Conservation (phyloP, 2,329 filamentous ascomycete genomes). For the Sordariomycetes sp. region DNA sequence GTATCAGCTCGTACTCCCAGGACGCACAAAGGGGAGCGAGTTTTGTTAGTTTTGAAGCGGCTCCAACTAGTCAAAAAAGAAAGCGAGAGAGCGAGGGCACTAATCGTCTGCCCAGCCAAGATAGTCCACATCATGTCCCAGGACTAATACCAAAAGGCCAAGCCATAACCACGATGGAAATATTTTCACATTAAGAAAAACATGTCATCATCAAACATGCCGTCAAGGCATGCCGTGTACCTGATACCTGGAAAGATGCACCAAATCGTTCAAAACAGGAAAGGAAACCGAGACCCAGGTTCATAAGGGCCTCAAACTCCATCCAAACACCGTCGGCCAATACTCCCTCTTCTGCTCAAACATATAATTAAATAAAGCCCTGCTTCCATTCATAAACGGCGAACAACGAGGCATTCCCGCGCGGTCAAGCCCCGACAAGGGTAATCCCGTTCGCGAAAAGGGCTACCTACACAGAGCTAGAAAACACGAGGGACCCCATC, state of each 20-base stretch:
- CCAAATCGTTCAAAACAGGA: background rate
- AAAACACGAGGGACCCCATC: background rate
- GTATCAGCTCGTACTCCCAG: background rate
- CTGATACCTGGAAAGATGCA: background rate
- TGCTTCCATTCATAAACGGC: background rate
- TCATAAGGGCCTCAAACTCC: background rate
- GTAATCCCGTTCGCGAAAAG: too few species aligned
- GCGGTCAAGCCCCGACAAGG: background rate
- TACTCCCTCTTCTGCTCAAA: background rate
- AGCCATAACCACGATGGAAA: background rate
- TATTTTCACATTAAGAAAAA: background rate
- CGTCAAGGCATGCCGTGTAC: background rate
- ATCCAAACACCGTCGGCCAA: background rate
- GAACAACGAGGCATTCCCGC: background rate
- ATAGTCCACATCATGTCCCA: background rate
- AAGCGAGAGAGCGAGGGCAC: background rate
- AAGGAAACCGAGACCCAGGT: background rate
- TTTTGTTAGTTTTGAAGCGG: background rate
- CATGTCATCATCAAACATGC: background rate
- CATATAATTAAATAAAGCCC: background rate
- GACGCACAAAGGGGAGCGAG: background rate
- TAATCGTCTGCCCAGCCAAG: background rate
- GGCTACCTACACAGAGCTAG: background rate
- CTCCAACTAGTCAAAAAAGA: background rate
- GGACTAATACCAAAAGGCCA: background rate